Conservation (phyloP, 768 basidiomycete genomes). For the Lyophyllum decastes region DNA sequence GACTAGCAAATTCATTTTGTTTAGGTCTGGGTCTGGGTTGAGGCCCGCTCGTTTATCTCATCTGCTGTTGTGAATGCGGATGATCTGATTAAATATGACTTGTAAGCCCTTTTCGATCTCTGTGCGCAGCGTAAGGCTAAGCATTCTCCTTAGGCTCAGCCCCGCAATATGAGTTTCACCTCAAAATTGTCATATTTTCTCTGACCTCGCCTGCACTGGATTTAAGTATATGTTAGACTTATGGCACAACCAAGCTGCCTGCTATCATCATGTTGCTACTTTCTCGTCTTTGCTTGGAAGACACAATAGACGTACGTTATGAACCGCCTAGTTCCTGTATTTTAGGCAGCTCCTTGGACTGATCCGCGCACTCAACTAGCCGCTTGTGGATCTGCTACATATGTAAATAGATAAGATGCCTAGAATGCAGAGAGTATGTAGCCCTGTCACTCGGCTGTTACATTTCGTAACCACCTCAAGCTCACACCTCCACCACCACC, state of each 20-base stretch:
- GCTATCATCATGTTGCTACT: neutral
- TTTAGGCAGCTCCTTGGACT: neutral
- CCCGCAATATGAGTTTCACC: slow-evolving; percentile 25
- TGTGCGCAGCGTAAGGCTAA: slow-evolving; percentile 31
- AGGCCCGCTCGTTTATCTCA: slow-evolving; percentile 86
- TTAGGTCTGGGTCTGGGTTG: slow-evolving; percentile 91
- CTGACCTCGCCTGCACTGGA: too few relatives aligned
- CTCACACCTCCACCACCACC: too few relatives aligned
- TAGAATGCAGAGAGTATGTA: too few relatives aligned
- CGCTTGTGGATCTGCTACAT: neutral
- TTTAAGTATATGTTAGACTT: neutral
- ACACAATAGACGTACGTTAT: slow-evolving; percentile 1
- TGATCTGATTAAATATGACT: slow-evolving; percentile 83
- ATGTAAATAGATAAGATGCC: neutral
- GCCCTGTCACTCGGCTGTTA: too few relatives aligned
- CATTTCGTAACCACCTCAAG: too few relatives aligned
- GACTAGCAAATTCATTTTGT: slow-evolving; percentile 3
- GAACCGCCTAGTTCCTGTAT: neutral
- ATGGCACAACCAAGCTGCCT: neutral
- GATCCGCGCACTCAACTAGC: neutral
- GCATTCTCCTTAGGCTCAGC: slow-evolving; percentile 55
- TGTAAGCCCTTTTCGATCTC: slow-evolving; percentile 49
- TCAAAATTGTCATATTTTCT: neutral
- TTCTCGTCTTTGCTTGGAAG: neutral
- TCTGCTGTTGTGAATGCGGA: slow-evolving; percentile 81